Evolutionary conservation across 192 early-diverging fungal genomes (phyloP).

Genomic region (Chytriomyces hyalinus): DNA sequence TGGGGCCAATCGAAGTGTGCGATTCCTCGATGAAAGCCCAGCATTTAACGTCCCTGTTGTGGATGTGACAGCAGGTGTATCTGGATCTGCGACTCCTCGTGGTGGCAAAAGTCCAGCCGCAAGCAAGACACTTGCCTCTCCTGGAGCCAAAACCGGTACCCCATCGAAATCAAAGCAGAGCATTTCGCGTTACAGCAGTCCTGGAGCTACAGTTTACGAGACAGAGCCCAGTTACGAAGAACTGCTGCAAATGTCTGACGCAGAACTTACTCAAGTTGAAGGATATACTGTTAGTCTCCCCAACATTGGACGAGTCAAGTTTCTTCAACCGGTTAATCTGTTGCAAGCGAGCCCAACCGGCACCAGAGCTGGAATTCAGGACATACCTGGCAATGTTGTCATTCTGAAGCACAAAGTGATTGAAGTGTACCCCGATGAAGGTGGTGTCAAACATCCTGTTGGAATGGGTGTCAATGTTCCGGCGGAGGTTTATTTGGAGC

Average conservation of each 20-base stretch:
- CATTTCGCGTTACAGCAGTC: not conserved
- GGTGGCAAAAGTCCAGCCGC: not conserved
- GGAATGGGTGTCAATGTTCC: slow-evolving; percentile 90
- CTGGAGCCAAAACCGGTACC: not conserved
- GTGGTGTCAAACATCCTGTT: slow-evolving; percentile 69
- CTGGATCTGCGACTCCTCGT: slow-evolving; percentile 11
- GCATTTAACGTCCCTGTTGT: slow-evolving; percentile 1
- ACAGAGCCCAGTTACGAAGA: slow-evolving; percentile 75
- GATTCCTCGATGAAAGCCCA: slow-evolving; percentile 29
- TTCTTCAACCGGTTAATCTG: slow-evolving; percentile 83
- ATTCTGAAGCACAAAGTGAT: slow-evolving; percentile 69
- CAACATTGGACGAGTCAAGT: slow-evolving; percentile 77
- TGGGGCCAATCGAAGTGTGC: slow-evolving; percentile 31
- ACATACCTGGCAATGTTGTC: slow-evolving; percentile 83
- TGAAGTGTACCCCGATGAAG: slow-evolving; percentile 84
- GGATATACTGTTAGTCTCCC: slow-evolving; percentile 74
- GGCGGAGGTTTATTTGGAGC: slow-evolving; percentile 75
- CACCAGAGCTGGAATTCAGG: slow-evolving; percentile 55
- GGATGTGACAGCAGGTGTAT: slow-evolving; percentile 15
- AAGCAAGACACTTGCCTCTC: slow-evolving; percentile 21
- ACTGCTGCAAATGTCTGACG: slow-evolving; percentile 70
- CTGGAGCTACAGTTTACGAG: slow-evolving; percentile 61
- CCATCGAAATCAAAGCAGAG: not conserved
- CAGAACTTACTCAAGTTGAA: slow-evolving; percentile 72
- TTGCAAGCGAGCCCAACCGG: slow-evolving; percentile 53